phyloP scores from a whole-genome alignment of 1,139 yeast species.

The Meyerozyma guilliermondii region DNA sequence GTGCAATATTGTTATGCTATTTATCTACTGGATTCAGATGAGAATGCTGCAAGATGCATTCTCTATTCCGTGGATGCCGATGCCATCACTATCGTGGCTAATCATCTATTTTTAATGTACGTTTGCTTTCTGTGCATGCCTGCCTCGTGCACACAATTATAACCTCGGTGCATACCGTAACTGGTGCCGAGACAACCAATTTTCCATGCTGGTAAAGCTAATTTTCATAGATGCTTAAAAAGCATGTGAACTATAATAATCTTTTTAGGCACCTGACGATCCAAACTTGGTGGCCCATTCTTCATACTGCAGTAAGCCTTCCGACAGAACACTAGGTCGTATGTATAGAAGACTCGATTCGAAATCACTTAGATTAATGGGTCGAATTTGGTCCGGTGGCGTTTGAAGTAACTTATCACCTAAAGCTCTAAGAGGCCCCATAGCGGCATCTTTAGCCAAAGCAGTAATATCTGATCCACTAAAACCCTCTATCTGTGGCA shows the following conservation, averaged over 20 bases:
- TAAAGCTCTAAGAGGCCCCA: conserved; percentile 90
- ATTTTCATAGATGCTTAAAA: no score
- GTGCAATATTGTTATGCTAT: neutral
- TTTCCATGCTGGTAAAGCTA: no score
- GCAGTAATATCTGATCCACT: conserved; percentile 96
- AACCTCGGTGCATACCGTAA: neutral
- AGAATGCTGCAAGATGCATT: neutral
- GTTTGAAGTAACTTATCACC: conserved; percentile 86
- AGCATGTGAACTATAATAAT: neutral
- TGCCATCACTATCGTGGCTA: neutral
- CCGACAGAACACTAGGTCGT: conserved; percentile 86
- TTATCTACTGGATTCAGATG: neutral
- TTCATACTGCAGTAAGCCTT: conserved; percentile 72
- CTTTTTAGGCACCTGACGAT: conserved; percentile 82
- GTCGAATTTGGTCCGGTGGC: conserved; percentile 79
- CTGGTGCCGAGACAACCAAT: no score
- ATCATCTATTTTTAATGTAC: neutral
- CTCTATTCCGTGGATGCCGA: neutral
- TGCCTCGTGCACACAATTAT: neutral
- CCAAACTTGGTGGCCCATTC: conserved; percentile 92
- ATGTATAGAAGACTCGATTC: conserved; percentile 72
- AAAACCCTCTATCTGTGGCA: conserved; percentile 69
- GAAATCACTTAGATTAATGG: conserved; percentile 75
- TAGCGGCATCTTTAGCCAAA: conserved; percentile 94
- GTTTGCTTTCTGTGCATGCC: neutral